phyloP scores from a whole-genome alignment of 225 moss, liverwort and hornwort genomes.

The Bryum argenteum region DNA sequence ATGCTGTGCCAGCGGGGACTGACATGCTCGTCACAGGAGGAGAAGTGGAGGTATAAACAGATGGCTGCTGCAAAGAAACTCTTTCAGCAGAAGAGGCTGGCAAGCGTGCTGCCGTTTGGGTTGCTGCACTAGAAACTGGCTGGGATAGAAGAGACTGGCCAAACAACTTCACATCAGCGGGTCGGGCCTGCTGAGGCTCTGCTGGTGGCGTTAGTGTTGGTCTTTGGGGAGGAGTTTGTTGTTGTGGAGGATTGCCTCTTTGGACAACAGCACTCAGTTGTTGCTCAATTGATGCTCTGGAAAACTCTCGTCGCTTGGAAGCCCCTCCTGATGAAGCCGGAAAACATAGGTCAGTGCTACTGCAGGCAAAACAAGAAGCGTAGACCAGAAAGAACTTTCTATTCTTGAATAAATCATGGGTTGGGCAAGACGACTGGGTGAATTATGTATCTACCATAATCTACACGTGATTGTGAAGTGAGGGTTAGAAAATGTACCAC shows the following conservation, averaged over 20 bases:
- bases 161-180: conserved; percentile 93
- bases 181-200: conserved; percentile 64
- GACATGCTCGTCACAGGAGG: conserved; percentile 48
- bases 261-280: conserved; percentile 56
- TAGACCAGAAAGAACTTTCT: not conserved
- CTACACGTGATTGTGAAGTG: no score
- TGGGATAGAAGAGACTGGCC: conserved; percentile 97
- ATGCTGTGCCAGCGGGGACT: conserved; percentile 39
- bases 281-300: conserved; percentile 65
- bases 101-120: conserved; percentile 46
- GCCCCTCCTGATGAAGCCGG: conserved; percentile 44
- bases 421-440: not conserved
- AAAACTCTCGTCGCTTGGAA: conserved; percentile 64
- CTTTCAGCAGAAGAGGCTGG: conserved; percentile 42
- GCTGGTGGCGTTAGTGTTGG: conserved; percentile 47
- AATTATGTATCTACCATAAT: not conserved
- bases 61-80: conserved; percentile 51
- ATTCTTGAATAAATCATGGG: not conserved
- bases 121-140: conserved; percentile 60
- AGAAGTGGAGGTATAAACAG: conserved; percentile 53
- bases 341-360: conserved; percentile 24
- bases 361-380: not conserved
- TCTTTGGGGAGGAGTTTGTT: conserved; percentile 45
- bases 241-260: conserved; percentile 51
- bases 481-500: conserved; percentile 37